These are phyloP conservation scores for Przewalskia tangutica DNA, from an alignment of 257 asterid species.

Conservation along the genomic window DNA sequence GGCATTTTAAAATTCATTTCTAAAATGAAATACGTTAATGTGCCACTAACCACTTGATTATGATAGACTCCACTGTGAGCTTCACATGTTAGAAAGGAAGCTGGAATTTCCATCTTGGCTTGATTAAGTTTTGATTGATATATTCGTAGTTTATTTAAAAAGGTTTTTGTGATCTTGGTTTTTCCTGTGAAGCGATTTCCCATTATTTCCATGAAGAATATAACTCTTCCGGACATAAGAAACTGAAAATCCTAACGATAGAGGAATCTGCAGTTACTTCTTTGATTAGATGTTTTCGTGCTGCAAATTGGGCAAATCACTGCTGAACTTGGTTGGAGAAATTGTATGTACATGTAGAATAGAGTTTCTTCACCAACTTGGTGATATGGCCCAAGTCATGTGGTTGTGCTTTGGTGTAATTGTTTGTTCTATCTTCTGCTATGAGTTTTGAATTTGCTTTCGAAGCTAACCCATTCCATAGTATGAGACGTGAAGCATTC, in stretches of 20 bases:
- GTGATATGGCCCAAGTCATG: background rate
- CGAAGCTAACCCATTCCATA: background rate
- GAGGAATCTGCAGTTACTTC: background rate
- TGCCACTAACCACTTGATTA: background rate
- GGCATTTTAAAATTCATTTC: background rate
- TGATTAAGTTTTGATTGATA: background rate
- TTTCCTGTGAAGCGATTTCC: background rate
- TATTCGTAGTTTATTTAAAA: too few relatives aligned
- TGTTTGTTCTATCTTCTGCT: background rate
- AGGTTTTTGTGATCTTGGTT: background rate
- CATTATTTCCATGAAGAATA: background rate
- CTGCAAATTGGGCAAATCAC: background rate
- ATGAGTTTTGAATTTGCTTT: background rate
- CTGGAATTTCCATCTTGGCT: background rate
- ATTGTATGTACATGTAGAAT: background rate
- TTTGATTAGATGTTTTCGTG: background rate
- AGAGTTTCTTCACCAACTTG: constrained; percentile 1
- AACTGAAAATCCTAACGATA: background rate
- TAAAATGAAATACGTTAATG: background rate
- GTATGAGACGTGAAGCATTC: background rate
- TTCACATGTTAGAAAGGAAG: background rate
- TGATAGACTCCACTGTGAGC: background rate
- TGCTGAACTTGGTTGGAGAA: background rate
- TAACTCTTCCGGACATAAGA: background rate
- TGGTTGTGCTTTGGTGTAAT: background rate